phyloP scores from a whole-genome alignment of 2,329 filamentous ascomycete species.

The Ustulina deusta region DNA sequence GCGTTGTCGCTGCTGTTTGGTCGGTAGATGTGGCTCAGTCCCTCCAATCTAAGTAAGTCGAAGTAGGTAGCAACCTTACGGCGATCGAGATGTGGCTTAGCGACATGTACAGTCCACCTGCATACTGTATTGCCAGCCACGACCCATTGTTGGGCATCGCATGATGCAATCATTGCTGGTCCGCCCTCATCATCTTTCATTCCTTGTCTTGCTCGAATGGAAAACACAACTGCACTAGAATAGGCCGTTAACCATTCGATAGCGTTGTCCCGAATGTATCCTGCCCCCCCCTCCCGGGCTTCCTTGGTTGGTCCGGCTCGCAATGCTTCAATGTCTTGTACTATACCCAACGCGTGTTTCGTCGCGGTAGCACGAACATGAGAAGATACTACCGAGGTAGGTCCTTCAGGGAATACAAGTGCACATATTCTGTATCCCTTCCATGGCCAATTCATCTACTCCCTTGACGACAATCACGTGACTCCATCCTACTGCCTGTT shows the following conservation, averaged over 20 bases:
- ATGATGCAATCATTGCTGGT: not conserved
- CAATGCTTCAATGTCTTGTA: not conserved
- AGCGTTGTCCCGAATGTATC: not conserved
- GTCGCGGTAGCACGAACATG: not conserved
- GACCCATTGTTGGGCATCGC: not conserved
- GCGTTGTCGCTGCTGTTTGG: not conserved
- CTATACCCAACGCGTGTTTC: not conserved
- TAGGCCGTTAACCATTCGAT: not conserved
- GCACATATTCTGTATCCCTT: not conserved
- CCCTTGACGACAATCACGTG: not conserved
- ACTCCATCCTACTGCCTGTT: not conserved
- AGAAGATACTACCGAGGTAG: not conserved
- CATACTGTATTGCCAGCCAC: not conserved
- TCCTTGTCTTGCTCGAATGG: too few species aligned
- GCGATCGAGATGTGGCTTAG: not conserved
- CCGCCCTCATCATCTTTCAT: too few species aligned
- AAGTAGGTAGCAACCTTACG: too few species aligned
- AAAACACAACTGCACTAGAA: too few species aligned
- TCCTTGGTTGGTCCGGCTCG: not conserved
- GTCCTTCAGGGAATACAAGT: not conserved
- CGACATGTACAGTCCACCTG: not conserved
- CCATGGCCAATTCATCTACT: not conserved
- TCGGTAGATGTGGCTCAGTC: not conserved
- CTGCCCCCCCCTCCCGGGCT: not conserved
- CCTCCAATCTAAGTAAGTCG: not conserved